phyloP scores from a whole-genome alignment of 768 basidiomycete genomes.

The Hygrocybe punicea region DNA sequence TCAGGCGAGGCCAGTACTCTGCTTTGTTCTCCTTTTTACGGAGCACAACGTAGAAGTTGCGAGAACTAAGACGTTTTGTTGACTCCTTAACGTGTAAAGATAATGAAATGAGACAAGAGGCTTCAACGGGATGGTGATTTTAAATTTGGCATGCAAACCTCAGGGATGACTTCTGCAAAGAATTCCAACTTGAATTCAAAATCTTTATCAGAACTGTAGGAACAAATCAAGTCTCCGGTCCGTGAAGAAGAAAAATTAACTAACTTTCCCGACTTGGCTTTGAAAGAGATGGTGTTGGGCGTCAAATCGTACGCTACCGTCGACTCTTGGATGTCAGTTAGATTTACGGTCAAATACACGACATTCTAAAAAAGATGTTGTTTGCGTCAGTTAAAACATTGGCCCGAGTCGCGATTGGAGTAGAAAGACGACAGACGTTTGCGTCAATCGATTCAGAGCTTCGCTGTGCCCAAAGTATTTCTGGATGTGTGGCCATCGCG shows the following conservation, averaged over 20 bases:
- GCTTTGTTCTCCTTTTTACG: slow-evolving; percentile 73
- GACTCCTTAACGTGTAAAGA: slow-evolving; percentile 44
- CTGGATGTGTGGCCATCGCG: slow-evolving; percentile 64
- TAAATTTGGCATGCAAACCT: slow-evolving; percentile 52
- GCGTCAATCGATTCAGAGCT: slow-evolving; percentile 59
- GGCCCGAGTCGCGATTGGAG: slow-evolving; percentile 10
- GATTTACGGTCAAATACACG: slow-evolving; percentile 79
- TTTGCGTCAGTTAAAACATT: slow-evolving; percentile 18
- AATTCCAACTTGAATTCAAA: slow-evolving; percentile 78
- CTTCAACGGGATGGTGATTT: neutral
- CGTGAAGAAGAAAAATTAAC: neutral
- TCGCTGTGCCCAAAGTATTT: slow-evolving; percentile 94
- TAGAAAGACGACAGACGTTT: slow-evolving; percentile 52
- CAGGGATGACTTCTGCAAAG: slow-evolving; percentile 69
- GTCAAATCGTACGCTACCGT: slow-evolving; percentile 62
- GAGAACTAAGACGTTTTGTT: slow-evolving; percentile 57
- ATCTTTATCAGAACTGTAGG: slow-evolving; percentile 49
- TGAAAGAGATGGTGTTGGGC: slow-evolving; percentile 56
- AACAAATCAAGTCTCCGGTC: slow-evolving; percentile 9
- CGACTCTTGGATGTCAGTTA: slow-evolving; percentile 63
- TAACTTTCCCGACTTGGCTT: slow-evolving; percentile 63
- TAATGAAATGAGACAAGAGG: neutral
- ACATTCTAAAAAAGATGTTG: slow-evolving; percentile 76
- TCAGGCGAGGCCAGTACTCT: slow-evolving; percentile 92
- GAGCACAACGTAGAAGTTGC: slow-evolving; percentile 63